A percentile compares a stretch with the other conserved stretches of the same genome.
Evolutionary conservation across 352 stramenopile species (phyloP).

Genomic region (Phytophthora brassicae): DNA sequence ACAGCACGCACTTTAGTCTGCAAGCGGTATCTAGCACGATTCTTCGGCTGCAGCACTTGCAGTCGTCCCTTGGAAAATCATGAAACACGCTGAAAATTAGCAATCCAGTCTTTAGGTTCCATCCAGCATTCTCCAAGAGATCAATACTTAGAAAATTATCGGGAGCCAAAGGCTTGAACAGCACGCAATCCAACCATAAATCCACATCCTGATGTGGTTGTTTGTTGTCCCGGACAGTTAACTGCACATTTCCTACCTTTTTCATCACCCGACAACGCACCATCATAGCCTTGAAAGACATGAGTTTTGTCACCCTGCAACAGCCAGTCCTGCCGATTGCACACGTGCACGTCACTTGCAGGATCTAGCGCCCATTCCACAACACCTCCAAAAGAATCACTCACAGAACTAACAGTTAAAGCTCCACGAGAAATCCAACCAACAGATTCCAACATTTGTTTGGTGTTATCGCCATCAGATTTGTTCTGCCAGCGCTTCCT

Average conservation of each 20-base stretch:
- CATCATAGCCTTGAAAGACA: constrained; percentile 4
- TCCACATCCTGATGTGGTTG: constrained; percentile 2
- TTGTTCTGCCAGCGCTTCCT: constrained; percentile 12
- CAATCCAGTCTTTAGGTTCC: background rate
- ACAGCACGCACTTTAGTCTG: background rate
- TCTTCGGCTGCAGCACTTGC: background rate
- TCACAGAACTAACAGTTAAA: constrained; percentile 10
- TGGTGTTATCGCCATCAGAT: background rate
- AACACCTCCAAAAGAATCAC: background rate
- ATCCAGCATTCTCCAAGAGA: constrained; percentile 1
- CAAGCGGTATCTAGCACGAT: background rate
- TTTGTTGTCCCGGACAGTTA: constrained; percentile 9
- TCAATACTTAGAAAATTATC: constrained; percentile 17
- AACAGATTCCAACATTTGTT: background rate
- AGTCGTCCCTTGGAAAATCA: constrained; percentile 8
- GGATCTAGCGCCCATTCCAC: constrained; percentile 15
- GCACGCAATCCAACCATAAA: constrained; percentile 1
- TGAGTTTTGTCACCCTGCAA: background rate
- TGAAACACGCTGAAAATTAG: background rate
- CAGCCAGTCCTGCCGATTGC: background rate
- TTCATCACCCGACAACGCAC: background rate
- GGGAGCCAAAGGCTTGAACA: constrained; percentile 6
- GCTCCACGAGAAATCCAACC: constrained; percentile 1
- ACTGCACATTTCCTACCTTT: background rate
- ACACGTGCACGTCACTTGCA: constrained; percentile 12